These are phyloP conservation scores for Alternaria arborescens DNA, from an alignment of 2,329 filamentous ascomycete species.

Conservation along the genomic window DNA sequence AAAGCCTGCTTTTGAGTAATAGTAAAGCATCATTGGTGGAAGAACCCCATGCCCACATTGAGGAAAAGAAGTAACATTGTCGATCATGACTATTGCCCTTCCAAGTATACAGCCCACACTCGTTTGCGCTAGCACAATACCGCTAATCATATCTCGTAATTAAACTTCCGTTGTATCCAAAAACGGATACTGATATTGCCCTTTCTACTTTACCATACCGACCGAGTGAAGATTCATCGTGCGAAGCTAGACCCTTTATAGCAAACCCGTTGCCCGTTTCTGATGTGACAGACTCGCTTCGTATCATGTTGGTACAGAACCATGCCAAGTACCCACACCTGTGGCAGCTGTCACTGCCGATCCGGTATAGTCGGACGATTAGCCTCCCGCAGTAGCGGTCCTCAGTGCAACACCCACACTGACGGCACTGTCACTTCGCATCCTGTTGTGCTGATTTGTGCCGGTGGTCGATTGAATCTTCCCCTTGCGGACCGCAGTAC, in stretches of 20 bases:
- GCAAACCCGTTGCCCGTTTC: slow-evolving; percentile 2
- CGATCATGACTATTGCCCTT: not conserved
- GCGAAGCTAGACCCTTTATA: not conserved
- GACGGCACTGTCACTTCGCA: slow-evolving; percentile 36
- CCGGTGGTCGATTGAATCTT: not conserved
- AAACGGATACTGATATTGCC: not conserved
- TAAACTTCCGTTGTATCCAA: not conserved
- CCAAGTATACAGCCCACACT: not conserved
- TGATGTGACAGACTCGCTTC: slow-evolving; percentile 3
- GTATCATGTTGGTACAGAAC: slow-evolving; percentile 3
- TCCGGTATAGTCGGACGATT: slow-evolving; percentile 3
- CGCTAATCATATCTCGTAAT: not conserved
- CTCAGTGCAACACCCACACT: slow-evolving; percentile 34
- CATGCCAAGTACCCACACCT: slow-evolving; percentile 2
- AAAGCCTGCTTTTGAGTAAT: not conserved
- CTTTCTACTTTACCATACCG: not conserved
- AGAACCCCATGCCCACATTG: not conserved
- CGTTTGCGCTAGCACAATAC: not conserved
- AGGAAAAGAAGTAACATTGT: slow-evolving; percentile 7
- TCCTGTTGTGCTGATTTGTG: not conserved
- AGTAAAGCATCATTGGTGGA: not conserved
- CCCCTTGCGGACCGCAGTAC: not conserved
- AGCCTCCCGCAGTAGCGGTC: slow-evolving; percentile 30
- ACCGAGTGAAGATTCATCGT: not conserved
- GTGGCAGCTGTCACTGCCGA: slow-evolving; percentile 7